Conservation (phyloP, 257 asterid genomes). For the Echites panduratus region DNA sequence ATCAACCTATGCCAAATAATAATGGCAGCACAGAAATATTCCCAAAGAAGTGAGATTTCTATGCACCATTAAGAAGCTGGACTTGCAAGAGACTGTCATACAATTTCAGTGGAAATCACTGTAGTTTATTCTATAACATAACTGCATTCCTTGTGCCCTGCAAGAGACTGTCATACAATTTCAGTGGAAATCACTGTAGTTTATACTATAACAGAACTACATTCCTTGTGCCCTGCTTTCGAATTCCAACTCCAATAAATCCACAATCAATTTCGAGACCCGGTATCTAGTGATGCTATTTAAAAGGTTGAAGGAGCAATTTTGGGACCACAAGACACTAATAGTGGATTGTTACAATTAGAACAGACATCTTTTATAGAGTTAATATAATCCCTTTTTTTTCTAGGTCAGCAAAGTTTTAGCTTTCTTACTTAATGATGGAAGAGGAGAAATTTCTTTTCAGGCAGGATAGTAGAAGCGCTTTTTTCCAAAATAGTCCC, state of each 20-base stretch:
- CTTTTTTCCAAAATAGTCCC: too few relatives aligned
- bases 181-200: not conserved
- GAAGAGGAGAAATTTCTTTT: not conserved
- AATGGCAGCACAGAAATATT: not conserved
- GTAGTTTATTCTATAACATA: not conserved
- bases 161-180: too few relatives aligned
- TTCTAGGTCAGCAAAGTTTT: not conserved
- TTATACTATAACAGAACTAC: not conserved
- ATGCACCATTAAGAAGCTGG: not conserved
- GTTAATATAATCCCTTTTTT: not conserved
- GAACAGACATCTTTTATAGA: not conserved
- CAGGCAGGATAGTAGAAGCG: too few relatives aligned
- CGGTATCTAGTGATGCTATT: not conserved
- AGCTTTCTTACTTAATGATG: not conserved
- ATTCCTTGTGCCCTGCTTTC: not conserved
- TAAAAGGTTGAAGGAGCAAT: too few relatives aligned
- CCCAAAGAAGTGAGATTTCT: not conserved
- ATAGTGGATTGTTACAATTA: not conserved
- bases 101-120: not conserved
- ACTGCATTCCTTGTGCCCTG: not conserved
- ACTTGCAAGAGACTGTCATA: not conserved
- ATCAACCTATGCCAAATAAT: not conserved
- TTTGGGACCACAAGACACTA: not conserved
- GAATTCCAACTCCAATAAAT: not conserved
- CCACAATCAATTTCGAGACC: not conserved